phyloP scores from a whole-genome alignment of 805 yeast genomes.

The Pichia deserticola region DNA sequence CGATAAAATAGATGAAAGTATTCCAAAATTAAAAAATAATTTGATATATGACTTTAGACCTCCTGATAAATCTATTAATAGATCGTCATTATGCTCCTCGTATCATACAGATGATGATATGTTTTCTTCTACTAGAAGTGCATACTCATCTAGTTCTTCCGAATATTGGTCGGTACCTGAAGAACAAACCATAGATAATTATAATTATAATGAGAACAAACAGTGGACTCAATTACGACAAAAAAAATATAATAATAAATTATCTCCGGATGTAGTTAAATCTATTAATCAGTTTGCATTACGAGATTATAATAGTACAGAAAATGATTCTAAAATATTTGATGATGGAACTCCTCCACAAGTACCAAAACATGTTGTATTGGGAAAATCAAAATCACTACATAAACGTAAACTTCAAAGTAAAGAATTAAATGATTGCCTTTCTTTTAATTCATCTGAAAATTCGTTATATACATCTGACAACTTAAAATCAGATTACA shows the following conservation, averaged over 20 bases:
- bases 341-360: slow-evolving; percentile 6
- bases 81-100: background rate
- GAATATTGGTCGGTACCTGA: background rate
- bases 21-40: background rate
- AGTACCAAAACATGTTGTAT: slow-evolving; percentile 1
- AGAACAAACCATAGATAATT: background rate
- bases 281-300: slow-evolving; percentile 16
- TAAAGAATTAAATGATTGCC: slow-evolving; percentile 4
- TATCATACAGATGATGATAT: background rate
- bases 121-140: background rate
- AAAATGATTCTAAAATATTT: slow-evolving; percentile 1
- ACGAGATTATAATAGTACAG: slow-evolving; percentile 15
- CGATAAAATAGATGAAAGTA: no score
- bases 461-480: background rate
- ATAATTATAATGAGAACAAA: background rate
- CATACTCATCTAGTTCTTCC: slow-evolving; percentile 4
- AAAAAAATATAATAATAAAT: background rate
- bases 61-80: background rate
- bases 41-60: background rate
- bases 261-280: slow-evolving; percentile 21
- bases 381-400: background rate
- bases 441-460: slow-evolving; percentile 1
- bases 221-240: background rate
- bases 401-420: background rate
- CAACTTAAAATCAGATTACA: background rate